A percentile compares a stretch with the other conserved stretches of the same genome.
phyloP scores from a whole-genome alignment of 306 rosid species.

The Adenanthera pavonina region DNA sequence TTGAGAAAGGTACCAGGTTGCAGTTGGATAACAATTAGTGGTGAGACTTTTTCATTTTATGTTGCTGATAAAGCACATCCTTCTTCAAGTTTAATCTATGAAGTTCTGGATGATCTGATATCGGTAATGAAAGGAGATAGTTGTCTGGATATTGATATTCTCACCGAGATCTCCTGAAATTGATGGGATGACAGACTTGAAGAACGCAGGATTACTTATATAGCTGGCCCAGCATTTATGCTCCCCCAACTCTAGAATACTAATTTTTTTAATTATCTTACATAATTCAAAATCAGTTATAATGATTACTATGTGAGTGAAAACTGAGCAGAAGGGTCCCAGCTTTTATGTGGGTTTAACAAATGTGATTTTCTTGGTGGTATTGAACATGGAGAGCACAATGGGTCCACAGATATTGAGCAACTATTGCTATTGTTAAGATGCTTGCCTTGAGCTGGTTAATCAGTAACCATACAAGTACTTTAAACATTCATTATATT shows the following conservation, averaged over 20 bases:
- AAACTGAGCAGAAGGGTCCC: not conserved
- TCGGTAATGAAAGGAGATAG: conserved; percentile 56
- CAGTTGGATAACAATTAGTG: conserved; percentile 74
- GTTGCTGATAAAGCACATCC: conserved; percentile 82
- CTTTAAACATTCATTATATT: not conserved
- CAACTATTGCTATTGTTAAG: too few relatives aligned
- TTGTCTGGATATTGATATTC: conserved; percentile 49
- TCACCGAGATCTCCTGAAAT: conserved; percentile 29
- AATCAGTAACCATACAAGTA: not conserved
- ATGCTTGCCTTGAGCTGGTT: too few relatives aligned
- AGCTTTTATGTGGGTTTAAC: not conserved
- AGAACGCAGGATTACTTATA: conserved; percentile 5
- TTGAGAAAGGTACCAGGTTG: conserved; percentile 76
- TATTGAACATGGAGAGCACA: not conserved
- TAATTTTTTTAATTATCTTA: not conserved
- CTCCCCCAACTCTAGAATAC: not conserved
- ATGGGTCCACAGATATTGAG: not conserved
- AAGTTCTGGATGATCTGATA: conserved; percentile 59
- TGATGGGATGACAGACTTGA: conserved; percentile 23
- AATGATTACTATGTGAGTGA: not conserved
- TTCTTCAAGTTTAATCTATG: conserved; percentile 62
- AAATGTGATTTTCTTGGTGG: not conserved
- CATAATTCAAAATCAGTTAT: not conserved
- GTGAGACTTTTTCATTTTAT: conserved; percentile 64
- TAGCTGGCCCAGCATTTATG: not conserved